Evolutionary conservation across 345 rosid species (phyloP).

Genomic region (Camelina neglecta): DNA sequence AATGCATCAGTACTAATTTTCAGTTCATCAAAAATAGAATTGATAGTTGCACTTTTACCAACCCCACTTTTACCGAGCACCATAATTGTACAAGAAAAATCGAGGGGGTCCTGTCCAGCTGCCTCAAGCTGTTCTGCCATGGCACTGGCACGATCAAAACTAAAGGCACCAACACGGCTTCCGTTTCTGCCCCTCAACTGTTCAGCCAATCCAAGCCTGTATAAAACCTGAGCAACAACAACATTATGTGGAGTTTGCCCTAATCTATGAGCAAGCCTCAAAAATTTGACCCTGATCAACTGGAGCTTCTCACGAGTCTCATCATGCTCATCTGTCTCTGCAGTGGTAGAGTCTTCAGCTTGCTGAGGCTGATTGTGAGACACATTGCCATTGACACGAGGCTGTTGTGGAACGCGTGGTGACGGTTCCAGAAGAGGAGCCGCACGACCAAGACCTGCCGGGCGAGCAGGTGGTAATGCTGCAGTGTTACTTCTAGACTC

Average conservation of each 20-base stretch:
- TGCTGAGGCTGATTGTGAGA: conserved; percentile 66
- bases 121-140: conserved; percentile 99
- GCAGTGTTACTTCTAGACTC: conserved; percentile 49
- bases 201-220: conserved; percentile 96
- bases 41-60: conserved; percentile 98
- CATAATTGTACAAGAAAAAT: conserved; percentile 99
- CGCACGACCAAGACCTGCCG: conserved; percentile 93
- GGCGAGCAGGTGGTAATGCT: conserved; percentile 56
- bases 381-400: conserved; percentile 72
- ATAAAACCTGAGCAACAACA: conserved; percentile 97
- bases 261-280: conserved; percentile 95
- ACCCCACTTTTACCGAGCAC: conserved; percentile 98
- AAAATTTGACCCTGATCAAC: conserved; percentile 93
- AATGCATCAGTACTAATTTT: conserved; percentile 89
- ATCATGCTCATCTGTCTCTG: conserved; percentile 78
- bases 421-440: conserved; percentile 81
- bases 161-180: conserved; percentile 96
- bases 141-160: conserved; percentile 99
- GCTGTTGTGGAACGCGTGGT: conserved; percentile 66
- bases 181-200: conserved; percentile 97
- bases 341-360: conserved; percentile 64
- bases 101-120: conserved; percentile 93
- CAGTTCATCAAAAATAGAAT: conserved; percentile 91
- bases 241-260: conserved; percentile 99
- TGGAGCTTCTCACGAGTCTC: conserved; percentile 97